These are phyloP conservation scores for Pestalotiopsis fici DNA, from an alignment of 2,329 filamentous ascomycete genomes.

Conservation along the genomic window DNA sequence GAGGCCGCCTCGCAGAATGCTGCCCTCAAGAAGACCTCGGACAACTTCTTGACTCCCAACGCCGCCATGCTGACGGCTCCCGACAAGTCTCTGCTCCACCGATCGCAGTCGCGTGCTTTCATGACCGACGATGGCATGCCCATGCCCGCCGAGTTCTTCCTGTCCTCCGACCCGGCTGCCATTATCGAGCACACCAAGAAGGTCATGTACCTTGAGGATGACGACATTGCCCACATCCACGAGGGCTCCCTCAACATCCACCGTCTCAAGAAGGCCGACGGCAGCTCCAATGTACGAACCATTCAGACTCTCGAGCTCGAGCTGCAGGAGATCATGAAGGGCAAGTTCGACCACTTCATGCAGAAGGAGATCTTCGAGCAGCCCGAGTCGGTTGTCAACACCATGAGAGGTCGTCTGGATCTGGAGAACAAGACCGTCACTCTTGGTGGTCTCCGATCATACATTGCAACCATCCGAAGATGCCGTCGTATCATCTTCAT, in stretches of 20 bases:
- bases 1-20: conserved; percentile 96
- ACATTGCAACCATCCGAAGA: conserved; percentile 93
- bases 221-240: conserved; percentile 99
- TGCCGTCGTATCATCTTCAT: conserved; percentile 99
- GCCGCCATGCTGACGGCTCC: conserved; percentile 76
- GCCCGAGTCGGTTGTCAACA: conserved; percentile 98
- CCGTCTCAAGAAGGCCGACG: conserved; percentile 94
- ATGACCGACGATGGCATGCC: conserved; percentile 97
- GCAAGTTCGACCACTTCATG: conserved; percentile 99
- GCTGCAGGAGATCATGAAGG: conserved; percentile 99
- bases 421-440: conserved; percentile 92
- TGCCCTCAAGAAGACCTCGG: conserved; percentile 85
- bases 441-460: conserved; percentile 91
- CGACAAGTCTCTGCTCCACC: conserved; percentile 97
- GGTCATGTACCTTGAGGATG: conserved; percentile 98
- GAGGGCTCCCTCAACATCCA: conserved; percentile 99
- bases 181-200: conserved; percentile 99
- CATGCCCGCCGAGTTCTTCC: conserved; percentile 98
- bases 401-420: conserved; percentile 98
- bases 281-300: conserved; percentile 92
- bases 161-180: conserved; percentile 96
- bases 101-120: conserved; percentile 97
- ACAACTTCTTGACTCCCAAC: conserved; percentile 66
- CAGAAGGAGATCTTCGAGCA: conserved; percentile 99
- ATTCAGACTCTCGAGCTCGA: conserved; percentile 99